Conservation (phyloP, 1,139 yeast species). For the Saccharomyces pastorianus region DNA sequence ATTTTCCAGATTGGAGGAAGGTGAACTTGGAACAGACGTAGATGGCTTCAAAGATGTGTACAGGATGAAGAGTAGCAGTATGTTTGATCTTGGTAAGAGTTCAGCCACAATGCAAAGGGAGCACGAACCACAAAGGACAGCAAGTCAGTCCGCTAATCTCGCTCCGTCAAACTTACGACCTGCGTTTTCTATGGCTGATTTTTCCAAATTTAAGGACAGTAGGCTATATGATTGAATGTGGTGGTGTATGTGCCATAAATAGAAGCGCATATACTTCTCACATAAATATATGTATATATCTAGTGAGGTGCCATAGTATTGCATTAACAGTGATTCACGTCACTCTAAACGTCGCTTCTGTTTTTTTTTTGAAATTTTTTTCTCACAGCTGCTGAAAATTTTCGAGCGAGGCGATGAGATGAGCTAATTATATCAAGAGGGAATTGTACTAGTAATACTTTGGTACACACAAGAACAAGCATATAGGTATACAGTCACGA, state of each 20-base stretch:
- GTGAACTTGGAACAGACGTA: not conserved
- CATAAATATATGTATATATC: not conserved
- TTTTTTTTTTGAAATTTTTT: not conserved
- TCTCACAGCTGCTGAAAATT: conserved; percentile 10
- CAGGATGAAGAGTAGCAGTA: conserved; percentile 25
- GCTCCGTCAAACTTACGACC: conserved; percentile 12
- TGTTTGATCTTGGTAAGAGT: conserved; percentile 16
- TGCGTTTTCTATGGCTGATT: conserved; percentile 28
- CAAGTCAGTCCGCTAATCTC: conserved; percentile 5
- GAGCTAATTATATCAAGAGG: conserved; percentile 6
- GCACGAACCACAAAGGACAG: not conserved
- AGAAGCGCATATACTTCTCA: not conserved
- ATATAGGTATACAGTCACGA: not conserved
- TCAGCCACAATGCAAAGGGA: not conserved
- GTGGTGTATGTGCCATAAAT: not conserved
- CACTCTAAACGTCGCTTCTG: conserved; percentile 4
- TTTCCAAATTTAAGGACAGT: conserved; percentile 20
- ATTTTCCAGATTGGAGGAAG: conserved; percentile 14
- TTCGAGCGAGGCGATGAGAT: conserved; percentile 18
- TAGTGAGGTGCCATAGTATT: not conserved
- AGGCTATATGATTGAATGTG: conserved; percentile 9
- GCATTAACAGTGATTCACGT: not conserved
- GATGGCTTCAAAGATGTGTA: conserved; percentile 14
- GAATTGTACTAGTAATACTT: not conserved
- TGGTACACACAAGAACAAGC: not conserved